These are phyloP conservation scores for Fomitopsis serialis DNA, from an alignment of 768 basidiomycete species.

Conservation along the genomic window DNA sequence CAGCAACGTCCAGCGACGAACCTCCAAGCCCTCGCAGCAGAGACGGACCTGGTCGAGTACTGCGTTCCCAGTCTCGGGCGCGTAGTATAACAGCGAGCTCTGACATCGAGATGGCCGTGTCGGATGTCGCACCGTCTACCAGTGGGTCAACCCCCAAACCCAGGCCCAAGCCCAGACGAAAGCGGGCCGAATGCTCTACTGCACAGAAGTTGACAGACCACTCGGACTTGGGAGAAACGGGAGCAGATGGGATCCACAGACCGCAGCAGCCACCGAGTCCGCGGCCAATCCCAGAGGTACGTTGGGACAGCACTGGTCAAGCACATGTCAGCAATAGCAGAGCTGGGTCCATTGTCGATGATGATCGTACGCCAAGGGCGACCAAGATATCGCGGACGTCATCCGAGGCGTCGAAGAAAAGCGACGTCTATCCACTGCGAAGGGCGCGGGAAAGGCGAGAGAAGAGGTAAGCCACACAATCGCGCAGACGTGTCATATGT, in stretches of 20 bases:
- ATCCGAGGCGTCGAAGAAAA: not conserved
- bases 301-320: not conserved
- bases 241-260: too few relatives aligned
- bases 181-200: not conserved
- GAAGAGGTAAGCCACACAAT: not conserved
- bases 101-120: not conserved
- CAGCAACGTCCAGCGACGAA: too few relatives aligned
- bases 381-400: not conserved
- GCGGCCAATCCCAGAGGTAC: not conserved
- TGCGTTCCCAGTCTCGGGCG: not conserved
- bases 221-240: too few relatives aligned
- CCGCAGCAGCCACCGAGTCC: not conserved
- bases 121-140: not conserved
- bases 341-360: not conserved
- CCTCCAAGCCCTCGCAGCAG: not conserved
- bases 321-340: not conserved
- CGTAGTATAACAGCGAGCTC: not conserved
- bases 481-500: too few relatives aligned
- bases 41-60: not conserved
- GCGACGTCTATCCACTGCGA: not conserved
- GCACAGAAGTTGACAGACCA: not conserved
- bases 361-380: constrained; percentile 1
- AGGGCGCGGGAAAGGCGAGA: not conserved
- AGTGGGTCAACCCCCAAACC: not conserved
- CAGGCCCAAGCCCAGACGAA: not conserved